phyloP scores from a whole-genome alignment of 257 asterid species.

The Gardenia jasminoides region DNA sequence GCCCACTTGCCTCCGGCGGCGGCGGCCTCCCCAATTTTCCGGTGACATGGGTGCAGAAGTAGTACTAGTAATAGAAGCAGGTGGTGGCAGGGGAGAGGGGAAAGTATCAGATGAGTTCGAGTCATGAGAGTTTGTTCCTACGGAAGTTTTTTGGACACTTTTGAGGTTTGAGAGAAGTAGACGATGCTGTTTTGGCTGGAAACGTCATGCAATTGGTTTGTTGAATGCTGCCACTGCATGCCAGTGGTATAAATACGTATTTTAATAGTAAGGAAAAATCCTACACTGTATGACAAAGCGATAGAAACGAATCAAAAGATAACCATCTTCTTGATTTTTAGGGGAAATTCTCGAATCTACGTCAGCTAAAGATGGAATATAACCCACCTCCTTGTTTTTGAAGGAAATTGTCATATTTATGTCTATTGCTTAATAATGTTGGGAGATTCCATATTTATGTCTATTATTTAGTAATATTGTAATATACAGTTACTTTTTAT shows the following conservation, averaged over 20 bases:
- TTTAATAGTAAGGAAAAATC: background rate
- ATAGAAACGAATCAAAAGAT: no score
- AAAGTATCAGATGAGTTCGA: constrained; percentile 6
- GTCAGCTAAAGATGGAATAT: no score
- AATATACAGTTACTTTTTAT: no score
- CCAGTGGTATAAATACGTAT: background rate
- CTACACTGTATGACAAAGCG: no score
- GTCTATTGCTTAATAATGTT: no score
- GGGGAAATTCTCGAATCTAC: no score
- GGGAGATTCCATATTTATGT: no score
- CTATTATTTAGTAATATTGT: no score
- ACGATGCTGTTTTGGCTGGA: background rate
- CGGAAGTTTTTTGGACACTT: constrained; percentile 3
- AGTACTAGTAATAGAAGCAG: constrained; percentile 3
- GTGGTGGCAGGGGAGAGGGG: constrained; percentile 25
- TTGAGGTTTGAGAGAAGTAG: background rate
- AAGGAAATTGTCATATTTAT: no score
- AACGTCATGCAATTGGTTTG: background rate
- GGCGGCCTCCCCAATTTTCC: background rate
- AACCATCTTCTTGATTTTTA: no score
- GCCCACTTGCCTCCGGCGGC: constrained; percentile 44
- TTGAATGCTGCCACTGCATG: background rate
- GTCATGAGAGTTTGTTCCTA: constrained; percentile 5
- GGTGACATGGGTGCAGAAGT: background rate
- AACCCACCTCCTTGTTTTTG: no score